These are phyloP conservation scores for Grosmannia penicillata DNA, from an alignment of 2,329 filamentous ascomycete species.

Conservation along the genomic window DNA sequence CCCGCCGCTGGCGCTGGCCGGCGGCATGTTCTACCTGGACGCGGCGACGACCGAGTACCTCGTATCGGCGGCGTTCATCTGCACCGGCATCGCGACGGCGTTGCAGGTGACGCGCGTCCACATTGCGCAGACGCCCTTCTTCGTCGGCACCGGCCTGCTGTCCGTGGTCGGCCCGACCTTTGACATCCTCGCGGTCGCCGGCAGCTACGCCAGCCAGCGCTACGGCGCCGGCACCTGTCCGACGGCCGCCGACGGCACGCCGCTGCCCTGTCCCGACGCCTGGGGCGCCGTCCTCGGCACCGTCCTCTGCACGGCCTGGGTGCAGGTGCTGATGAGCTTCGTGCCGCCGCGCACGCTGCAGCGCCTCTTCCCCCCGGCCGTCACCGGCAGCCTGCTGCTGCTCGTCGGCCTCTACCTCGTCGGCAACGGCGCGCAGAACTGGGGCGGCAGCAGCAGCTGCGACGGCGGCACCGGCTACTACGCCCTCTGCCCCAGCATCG, in stretches of 20 bases:
- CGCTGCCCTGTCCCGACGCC: slow-evolving; percentile 47
- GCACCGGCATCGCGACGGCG: slow-evolving; percentile 48
- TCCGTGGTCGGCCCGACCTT: slow-evolving; percentile 57
- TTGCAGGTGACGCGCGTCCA: slow-evolving; percentile 54
- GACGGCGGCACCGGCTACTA: slow-evolving; percentile 33
- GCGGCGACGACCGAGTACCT: slow-evolving; percentile 44
- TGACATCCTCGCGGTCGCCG: slow-evolving; percentile 49
- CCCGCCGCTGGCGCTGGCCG: slow-evolving; percentile 48
- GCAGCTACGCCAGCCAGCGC: slow-evolving; percentile 46
- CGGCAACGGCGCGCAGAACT: slow-evolving; percentile 47
- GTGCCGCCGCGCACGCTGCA: slow-evolving; percentile 43
- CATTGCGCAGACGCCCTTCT: slow-evolving; percentile 47
- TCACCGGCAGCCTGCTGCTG: slow-evolving; percentile 53
- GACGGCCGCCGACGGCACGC: slow-evolving; percentile 35
- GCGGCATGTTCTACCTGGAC: slow-evolving; percentile 41
- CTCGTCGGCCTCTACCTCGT: slow-evolving; percentile 53
- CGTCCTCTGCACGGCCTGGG: slow-evolving; percentile 28
- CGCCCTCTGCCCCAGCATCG: slow-evolving; percentile 39
- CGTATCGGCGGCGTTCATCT: slow-evolving; percentile 54
- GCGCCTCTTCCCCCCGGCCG: slow-evolving; percentile 51
- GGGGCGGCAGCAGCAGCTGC: slow-evolving; percentile 40
- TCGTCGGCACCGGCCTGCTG: slow-evolving; percentile 48
- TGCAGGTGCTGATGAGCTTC: slow-evolving; percentile 52
- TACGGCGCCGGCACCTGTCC: slow-evolving; percentile 51
- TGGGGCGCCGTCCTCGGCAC: slow-evolving; percentile 51